Percentiles rank a stretch among this genome's conserved stretches.
These are phyloP conservation scores for Haemoproteus tartakovskyi DNA, from an alignment of 169 alveolate species.

Conservation along the genomic window DNA sequence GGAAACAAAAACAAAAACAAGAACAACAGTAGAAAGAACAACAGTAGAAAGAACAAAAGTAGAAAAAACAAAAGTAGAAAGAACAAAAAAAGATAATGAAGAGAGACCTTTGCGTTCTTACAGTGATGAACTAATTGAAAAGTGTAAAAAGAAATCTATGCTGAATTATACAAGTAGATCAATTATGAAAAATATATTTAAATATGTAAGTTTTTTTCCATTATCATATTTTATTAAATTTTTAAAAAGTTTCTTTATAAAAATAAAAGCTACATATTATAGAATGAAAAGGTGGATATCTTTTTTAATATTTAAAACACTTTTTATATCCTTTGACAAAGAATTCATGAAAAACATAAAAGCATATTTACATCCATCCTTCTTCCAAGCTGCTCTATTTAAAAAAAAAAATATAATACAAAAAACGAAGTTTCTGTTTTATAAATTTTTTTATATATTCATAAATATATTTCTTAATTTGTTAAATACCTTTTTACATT, in stretches of 20 bases:
- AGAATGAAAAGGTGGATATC: slow-evolving; percentile 7
- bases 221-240: not conserved
- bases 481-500: not conserved
- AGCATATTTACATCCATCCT: not conserved
- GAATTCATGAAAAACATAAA: not conserved
- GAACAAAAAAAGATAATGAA: not conserved
- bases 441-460: not conserved
- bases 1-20: too few species aligned
- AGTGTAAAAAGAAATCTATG: not conserved
- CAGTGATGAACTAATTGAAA: not conserved
- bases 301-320: slow-evolving; percentile 1
- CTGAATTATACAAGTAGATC: not conserved
- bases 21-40: too few species aligned
- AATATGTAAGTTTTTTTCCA: slow-evolving; percentile 7
- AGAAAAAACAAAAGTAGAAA: not conserved
- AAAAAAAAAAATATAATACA: too few species aligned
- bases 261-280: not conserved
- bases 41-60: too few species aligned
- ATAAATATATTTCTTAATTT: not conserved
- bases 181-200: not conserved
- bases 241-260: slow-evolving; percentile 1
- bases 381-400: not conserved
- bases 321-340: not conserved
- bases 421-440: too few species aligned
- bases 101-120: not conserved